phyloP scores from a whole-genome alignment of 2,329 filamentous ascomycete species.

The Apiospora saccharicola region DNA sequence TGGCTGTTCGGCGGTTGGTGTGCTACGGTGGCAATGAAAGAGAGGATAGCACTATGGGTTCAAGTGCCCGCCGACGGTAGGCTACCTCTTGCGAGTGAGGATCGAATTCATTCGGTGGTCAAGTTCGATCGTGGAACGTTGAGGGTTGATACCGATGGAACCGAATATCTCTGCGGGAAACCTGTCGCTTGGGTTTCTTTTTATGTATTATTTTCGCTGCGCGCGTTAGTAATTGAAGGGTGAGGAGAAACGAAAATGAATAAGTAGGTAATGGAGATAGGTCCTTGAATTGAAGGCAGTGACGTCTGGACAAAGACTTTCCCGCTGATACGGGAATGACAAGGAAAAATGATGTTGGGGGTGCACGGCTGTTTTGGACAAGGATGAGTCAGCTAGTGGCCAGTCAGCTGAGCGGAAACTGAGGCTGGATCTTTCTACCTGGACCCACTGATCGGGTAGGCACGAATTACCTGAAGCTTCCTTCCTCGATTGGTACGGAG shows the following conservation, averaged over 20 bases:
- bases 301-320: conserved; percentile 20
- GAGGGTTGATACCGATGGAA: neutral
- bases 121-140: neutral
- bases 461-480: neutral
- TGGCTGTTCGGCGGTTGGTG: neutral
- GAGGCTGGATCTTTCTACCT: neutral
- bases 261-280: neutral
- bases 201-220: neutral
- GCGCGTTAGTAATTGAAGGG: neutral
- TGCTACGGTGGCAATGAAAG: neutral
- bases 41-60: conserved; percentile 5
- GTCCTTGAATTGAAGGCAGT: conserved; percentile 16
- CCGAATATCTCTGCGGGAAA: neutral
- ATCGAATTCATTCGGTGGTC: conserved; percentile 21
- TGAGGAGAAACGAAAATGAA: neutral
- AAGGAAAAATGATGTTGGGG: conserved; percentile 12
- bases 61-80: conserved; percentile 13
- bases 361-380: conserved; percentile 10
- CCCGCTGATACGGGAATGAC: conserved; percentile 4
- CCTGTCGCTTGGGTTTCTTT: neutral
- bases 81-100: conserved; percentile 16
- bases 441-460: conserved; percentile 2
- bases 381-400: neutral
- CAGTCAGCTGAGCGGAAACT: conserved; percentile 1
- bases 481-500: neutral